Evolutionary conservation across 1,139 yeast species (phyloP).

Genomic region (Magnusiomyces ingens): DNA sequence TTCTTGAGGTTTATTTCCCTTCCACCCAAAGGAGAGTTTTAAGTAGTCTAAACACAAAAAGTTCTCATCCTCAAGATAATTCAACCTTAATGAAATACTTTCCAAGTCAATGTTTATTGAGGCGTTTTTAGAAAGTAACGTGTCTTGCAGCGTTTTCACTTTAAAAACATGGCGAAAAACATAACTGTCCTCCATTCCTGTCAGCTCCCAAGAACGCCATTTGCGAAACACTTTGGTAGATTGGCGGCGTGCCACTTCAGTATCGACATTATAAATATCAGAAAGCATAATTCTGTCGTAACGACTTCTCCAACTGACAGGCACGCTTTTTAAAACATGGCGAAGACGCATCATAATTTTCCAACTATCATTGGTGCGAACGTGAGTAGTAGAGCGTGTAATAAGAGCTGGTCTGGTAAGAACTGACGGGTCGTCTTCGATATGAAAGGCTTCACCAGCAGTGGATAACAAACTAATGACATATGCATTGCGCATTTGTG

Average conservation of each 20-base stretch:
- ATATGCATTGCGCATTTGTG: constrained; percentile 20
- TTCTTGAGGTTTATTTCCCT: constrained; percentile 4
- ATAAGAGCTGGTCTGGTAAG: constrained; percentile 83
- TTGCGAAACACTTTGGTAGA: constrained; percentile 54
- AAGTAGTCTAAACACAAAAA: constrained; percentile 31
- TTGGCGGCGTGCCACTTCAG: constrained; percentile 43
- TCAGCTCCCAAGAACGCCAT: constrained; percentile 93
- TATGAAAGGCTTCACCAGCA: constrained; percentile 54
- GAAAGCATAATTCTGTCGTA: constrained; percentile 25
- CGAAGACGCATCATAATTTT: constrained; percentile 70
- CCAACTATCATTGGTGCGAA: constrained; percentile 83
- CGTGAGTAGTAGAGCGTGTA: constrained; percentile 65
- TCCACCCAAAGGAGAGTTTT: constrained; percentile 19
- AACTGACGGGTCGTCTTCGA: constrained; percentile 82
- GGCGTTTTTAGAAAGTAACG: constrained; percentile 25
- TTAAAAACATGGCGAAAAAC: constrained; percentile 26
- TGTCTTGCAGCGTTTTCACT: constrained; percentile 27
- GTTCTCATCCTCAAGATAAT: constrained; percentile 30
- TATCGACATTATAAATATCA: constrained; percentile 38
- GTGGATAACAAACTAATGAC: constrained; percentile 47
- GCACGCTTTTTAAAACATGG: constrained; percentile 60
- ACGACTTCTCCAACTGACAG: constrained; percentile 42
- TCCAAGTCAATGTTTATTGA: constrained; percentile 28
- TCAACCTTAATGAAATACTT: constrained; percentile 27
- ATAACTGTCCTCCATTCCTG: constrained; percentile 49